Percentiles rank a stretch among this genome's conserved stretches.
Evolutionary conservation across 2,329 filamentous ascomycete species (phyloP).

Genomic region (Macrophomina phaseolina): DNA sequence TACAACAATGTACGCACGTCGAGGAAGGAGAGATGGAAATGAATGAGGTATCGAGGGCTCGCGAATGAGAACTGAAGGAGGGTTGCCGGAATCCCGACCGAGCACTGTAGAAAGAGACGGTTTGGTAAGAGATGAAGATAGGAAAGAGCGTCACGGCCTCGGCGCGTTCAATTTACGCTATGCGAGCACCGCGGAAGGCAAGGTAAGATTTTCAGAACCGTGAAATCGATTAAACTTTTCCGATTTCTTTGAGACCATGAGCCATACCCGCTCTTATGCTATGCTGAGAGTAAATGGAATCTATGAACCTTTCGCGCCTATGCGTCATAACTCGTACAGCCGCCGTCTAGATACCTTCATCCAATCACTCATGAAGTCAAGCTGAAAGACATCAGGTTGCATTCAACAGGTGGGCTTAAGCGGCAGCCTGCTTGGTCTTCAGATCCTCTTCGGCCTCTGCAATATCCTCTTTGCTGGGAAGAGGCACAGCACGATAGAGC

Average conservation of each 20-base stretch:
- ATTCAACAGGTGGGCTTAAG: background rate
- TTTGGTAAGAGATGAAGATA: too few species aligned
- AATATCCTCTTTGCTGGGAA: constrained; percentile 25
- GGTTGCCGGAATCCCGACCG: background rate
- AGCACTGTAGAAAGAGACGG: too few species aligned
- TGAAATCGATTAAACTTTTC: background rate
- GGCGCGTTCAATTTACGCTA: too few species aligned
- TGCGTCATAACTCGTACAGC: constrained; percentile 26
- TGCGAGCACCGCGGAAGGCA: too few species aligned
- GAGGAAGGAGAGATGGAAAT: background rate
- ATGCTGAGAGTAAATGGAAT: constrained; percentile 17
- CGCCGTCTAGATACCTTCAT: constrained; percentile 17
- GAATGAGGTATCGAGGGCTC: background rate
- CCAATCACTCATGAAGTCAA: background rate
- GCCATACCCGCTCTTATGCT: constrained; percentile 11
- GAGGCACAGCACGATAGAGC: constrained; percentile 74
- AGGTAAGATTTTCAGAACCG: background rate
- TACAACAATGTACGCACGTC: background rate
- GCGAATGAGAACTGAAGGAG: background rate
- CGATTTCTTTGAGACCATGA: constrained; percentile 4
- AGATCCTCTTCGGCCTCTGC: constrained; percentile 9
- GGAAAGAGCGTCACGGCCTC: too few species aligned
- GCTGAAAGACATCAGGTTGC: background rate
- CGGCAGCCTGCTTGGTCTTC: constrained; percentile 5
- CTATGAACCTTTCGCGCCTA: constrained; percentile 20